Percentiles rank a stretch among this genome's conserved stretches.
These are phyloP conservation scores for Beauveria australis DNA, from an alignment of 2,329 filamentous ascomycete genomes.

Conservation along the genomic window DNA sequence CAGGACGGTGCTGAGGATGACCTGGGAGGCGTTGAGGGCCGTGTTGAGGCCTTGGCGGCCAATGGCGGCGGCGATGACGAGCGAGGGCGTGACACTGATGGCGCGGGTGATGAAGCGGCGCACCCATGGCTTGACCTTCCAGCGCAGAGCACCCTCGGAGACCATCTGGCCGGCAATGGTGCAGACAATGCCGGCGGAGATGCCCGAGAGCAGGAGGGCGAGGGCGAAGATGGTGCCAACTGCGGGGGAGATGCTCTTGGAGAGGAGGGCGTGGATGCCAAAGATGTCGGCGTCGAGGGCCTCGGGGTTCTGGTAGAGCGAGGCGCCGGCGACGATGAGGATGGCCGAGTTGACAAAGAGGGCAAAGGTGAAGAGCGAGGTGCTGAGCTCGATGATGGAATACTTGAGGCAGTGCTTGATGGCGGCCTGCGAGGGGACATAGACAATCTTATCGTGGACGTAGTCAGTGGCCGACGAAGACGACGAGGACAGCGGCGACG, in stretches of 20 bases:
- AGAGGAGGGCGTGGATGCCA: conserved; percentile 68
- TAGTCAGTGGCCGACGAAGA: conserved; percentile 19
- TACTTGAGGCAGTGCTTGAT: conserved; percentile 67
- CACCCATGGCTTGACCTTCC: conserved; percentile 69
- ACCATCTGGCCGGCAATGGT: conserved; percentile 89
- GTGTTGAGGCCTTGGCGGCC: conserved; percentile 61
- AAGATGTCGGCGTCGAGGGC: conserved; percentile 71
- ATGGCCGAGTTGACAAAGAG: conserved; percentile 80
- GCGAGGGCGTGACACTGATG: conserved; percentile 73
- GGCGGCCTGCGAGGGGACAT: conserved; percentile 63
- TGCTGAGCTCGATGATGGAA: conserved; percentile 59
- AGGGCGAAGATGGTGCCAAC: conserved; percentile 81
- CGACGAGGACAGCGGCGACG: conserved; percentile 19
- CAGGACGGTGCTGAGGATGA: conserved; percentile 68
- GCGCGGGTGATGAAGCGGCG: conserved; percentile 68
- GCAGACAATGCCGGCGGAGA: conserved; percentile 78
- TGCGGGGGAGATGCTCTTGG: conserved; percentile 58
- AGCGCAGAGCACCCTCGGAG: conserved; percentile 70
- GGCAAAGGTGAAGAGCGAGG: conserved; percentile 74
- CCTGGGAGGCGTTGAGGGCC: conserved; percentile 69
- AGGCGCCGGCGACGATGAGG: conserved; percentile 71
- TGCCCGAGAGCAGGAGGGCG: conserved; percentile 69
- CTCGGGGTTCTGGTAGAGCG: conserved; percentile 55
- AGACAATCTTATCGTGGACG: conserved; percentile 44
- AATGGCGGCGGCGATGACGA: conserved; percentile 74